Conservation (phyloP, 768 basidiomycete species). For the Russula compacta region DNA sequence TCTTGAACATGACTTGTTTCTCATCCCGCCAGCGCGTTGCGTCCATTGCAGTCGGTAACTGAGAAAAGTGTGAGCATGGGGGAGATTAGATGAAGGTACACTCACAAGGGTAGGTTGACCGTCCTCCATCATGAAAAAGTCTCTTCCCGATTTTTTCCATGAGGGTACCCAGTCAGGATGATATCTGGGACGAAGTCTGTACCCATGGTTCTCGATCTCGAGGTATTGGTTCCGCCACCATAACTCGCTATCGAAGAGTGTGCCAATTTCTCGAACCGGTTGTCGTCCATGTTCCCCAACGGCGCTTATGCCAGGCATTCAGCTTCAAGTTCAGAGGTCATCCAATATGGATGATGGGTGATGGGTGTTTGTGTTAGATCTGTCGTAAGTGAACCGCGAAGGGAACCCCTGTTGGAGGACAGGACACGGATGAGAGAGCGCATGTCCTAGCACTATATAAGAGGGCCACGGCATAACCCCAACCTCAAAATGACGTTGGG, state of each 20-base stretch:
- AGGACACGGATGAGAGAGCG: neutral
- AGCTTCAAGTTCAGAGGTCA: neutral
- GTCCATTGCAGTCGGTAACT: constrained; percentile 11
- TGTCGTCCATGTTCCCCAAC: neutral
- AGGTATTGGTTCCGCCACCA: constrained; percentile 11
- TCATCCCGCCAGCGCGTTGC: constrained; percentile 12
- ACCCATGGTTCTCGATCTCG: constrained; percentile 1
- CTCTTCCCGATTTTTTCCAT: neutral
- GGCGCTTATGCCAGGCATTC: neutral
- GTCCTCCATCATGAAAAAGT: neutral
- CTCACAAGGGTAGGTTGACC: constrained; percentile 3
- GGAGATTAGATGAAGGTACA: neutral
- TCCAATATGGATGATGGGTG: neutral
- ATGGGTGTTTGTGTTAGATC: neutral
- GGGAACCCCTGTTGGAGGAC: neutral
- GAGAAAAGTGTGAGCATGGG: neutral
- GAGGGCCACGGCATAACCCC: neutral
- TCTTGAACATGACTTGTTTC: constrained; percentile 17
- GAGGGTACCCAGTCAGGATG: neutral
- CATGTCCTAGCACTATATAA: neutral
- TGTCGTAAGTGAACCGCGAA: neutral
- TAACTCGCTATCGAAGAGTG: constrained; percentile 1
- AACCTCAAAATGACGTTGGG: neutral
- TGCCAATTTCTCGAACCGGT: neutral
- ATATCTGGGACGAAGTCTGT: constrained; percentile 7